Conservation (phyloP, 2,329 filamentous ascomycete species). For the Ascocoryne sarcoides region DNA sequence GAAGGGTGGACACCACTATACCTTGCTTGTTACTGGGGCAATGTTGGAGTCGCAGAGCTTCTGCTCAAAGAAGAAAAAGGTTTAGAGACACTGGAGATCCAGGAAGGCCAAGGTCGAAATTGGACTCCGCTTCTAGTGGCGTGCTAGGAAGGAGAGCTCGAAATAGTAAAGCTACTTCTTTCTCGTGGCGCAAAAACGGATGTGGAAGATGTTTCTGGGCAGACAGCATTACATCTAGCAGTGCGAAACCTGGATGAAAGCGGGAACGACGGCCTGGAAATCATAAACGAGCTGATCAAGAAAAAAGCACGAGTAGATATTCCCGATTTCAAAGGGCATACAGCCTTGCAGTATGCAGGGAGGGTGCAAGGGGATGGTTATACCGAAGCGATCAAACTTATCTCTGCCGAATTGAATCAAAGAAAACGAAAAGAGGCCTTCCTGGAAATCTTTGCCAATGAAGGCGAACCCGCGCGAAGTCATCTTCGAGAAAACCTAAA, state of each 20-base stretch:
- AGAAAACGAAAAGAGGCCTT: not conserved
- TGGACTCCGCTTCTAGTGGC: not conserved
- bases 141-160: not conserved
- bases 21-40: not conserved
- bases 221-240: not conserved
- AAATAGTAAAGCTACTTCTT: not conserved
- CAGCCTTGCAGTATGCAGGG: too few species aligned
- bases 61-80: not conserved
- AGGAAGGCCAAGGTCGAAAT: too few species aligned
- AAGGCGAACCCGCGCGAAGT: not conserved
- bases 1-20: not conserved
- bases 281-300: too few species aligned
- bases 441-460: not conserved
- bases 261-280: too few species aligned
- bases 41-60: not conserved
- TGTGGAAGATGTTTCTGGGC: not conserved
- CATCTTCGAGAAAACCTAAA: not conserved
- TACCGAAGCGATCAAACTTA: not conserved
- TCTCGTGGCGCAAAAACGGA: not conserved
- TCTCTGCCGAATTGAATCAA: not conserved
- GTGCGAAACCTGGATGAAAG: not conserved
- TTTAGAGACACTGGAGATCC: not conserved
- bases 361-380: too few species aligned
- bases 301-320: too few species aligned
- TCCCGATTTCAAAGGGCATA: too few species aligned